phyloP scores from a whole-genome alignment of 2,329 filamentous ascomycete species.

The Lachnellula arida region DNA sequence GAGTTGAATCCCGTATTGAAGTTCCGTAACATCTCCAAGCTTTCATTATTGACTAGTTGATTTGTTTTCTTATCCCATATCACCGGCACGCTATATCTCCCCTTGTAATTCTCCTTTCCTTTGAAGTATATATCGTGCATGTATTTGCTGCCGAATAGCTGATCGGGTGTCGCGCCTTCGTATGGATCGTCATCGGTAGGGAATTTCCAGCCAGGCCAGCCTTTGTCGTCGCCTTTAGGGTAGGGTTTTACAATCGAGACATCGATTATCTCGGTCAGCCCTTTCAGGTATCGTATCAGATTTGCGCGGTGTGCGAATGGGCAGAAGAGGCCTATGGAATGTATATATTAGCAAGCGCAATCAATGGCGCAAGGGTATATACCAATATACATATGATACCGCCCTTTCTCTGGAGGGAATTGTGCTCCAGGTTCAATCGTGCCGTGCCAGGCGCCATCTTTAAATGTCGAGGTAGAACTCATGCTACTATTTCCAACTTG shows the following conservation, averaged over 20 bases:
- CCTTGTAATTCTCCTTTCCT: constrained; percentile 57
- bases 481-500: constrained; percentile 2
- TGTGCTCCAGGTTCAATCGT: constrained; percentile 15
- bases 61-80: constrained; percentile 60
- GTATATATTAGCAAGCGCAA: not conserved
- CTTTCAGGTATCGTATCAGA: constrained; percentile 85
- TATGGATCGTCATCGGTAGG: constrained; percentile 56
- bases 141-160: constrained; percentile 56
- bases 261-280: constrained; percentile 75
- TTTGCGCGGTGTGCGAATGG: constrained; percentile 65
- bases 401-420: constrained; percentile 71
- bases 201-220: constrained; percentile 66
- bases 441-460: constrained; percentile 25
- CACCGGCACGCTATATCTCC: constrained; percentile 63
- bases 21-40: constrained; percentile 76
- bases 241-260: constrained; percentile 46
- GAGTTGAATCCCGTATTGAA: constrained; percentile 52
- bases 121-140: constrained; percentile 63
- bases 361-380: constrained; percentile 33
- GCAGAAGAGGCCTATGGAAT: constrained; percentile 46
- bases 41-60: constrained; percentile 75
- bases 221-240: constrained; percentile 59
- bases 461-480: constrained; percentile 17
- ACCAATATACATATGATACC: constrained; percentile 89
- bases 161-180: constrained; percentile 54